Percentiles rank a stretch among this genome's conserved stretches.
These are phyloP conservation scores for Dispira parvispora DNA, from an alignment of 192 early-diverging fungal species.

Conservation along the genomic window DNA sequence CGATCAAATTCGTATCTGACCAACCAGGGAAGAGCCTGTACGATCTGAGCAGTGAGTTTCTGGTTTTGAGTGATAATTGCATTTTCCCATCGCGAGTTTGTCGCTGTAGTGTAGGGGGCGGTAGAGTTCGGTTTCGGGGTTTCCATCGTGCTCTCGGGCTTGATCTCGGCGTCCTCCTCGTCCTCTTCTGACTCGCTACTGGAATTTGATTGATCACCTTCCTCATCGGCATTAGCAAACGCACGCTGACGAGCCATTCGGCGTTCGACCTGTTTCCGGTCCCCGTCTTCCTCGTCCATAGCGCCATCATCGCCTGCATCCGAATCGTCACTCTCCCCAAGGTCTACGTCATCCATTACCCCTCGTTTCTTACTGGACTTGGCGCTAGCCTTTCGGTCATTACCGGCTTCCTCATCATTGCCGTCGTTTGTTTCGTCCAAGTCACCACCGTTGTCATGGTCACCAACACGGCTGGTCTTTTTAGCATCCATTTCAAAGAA, in stretches of 20 bases:
- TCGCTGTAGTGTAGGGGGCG: not conserved
- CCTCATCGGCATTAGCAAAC: constrained; percentile 32
- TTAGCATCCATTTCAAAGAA: constrained; percentile 20
- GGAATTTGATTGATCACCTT: not conserved
- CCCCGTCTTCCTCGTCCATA: constrained; percentile 20
- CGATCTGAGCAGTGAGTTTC: not conserved
- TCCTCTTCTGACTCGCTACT: constrained; percentile 17
- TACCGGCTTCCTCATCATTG: constrained; percentile 12
- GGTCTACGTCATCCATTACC: not conserved
- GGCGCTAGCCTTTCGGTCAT: not conserved
- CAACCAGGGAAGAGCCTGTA: not conserved
- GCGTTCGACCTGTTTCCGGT: constrained; percentile 17
- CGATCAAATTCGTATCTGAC: constrained; percentile 48
- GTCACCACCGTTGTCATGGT: constrained; percentile 22
- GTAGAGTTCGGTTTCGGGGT: not conserved
- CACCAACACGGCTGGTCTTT: constrained; percentile 27
- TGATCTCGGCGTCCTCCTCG: constrained; percentile 16
- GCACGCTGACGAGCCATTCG: constrained; percentile 34
- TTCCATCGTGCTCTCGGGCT: constrained; percentile 12
- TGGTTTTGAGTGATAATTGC: not conserved
- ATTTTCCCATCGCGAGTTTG: not conserved
- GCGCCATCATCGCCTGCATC: constrained; percentile 18
- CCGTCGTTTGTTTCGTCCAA: constrained; percentile 23
- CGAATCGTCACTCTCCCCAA: constrained; percentile 10
- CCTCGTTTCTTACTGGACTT: not conserved